Conservation (phyloP, 1,139 yeast species). For the Taiozyma sp. region DNA sequence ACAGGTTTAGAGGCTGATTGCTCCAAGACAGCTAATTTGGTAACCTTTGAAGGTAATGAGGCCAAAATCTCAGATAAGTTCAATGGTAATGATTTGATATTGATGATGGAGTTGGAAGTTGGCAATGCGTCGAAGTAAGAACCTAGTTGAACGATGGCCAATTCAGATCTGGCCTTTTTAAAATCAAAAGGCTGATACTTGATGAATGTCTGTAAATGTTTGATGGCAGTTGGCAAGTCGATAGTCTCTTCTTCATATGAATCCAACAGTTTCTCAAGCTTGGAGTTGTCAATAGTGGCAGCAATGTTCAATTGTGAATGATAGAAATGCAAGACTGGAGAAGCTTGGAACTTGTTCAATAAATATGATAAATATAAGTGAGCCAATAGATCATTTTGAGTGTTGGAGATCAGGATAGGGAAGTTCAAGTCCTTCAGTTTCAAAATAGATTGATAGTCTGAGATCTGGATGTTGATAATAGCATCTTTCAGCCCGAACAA, state of each 20-base stretch:
- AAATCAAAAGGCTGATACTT: slow-evolving; percentile 24
- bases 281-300: slow-evolving; percentile 9
- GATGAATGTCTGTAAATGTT: slow-evolving; percentile 21
- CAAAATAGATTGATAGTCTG: slow-evolving; percentile 38
- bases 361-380: slow-evolving; percentile 52
- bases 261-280: slow-evolving; percentile 2
- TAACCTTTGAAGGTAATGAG: slow-evolving; percentile 39
- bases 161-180: slow-evolving; percentile 31
- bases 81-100: slow-evolving; percentile 71
- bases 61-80: slow-evolving; percentile 43
- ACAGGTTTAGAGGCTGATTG: slow-evolving; percentile 50
- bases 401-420: slow-evolving; percentile 60
- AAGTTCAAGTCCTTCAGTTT: slow-evolving; percentile 58
- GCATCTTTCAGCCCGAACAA: slow-evolving; percentile 41
- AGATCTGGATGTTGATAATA: slow-evolving; percentile 58
- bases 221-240: slow-evolving; percentile 11
- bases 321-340: slow-evolving; percentile 65
- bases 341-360: slow-evolving; percentile 39
- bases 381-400: slow-evolving; percentile 45
- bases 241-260: slow-evolving; percentile 8
- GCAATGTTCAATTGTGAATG: slow-evolving; percentile 20
- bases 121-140: slow-evolving; percentile 3
- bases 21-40: slow-evolving; percentile 46
- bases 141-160: slow-evolving; percentile 27
- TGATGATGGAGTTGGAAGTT: slow-evolving; percentile 35